Base-by-base conservation (phyloP, 176 grass and related monocot species). In the Chloris gayana region DNA sequence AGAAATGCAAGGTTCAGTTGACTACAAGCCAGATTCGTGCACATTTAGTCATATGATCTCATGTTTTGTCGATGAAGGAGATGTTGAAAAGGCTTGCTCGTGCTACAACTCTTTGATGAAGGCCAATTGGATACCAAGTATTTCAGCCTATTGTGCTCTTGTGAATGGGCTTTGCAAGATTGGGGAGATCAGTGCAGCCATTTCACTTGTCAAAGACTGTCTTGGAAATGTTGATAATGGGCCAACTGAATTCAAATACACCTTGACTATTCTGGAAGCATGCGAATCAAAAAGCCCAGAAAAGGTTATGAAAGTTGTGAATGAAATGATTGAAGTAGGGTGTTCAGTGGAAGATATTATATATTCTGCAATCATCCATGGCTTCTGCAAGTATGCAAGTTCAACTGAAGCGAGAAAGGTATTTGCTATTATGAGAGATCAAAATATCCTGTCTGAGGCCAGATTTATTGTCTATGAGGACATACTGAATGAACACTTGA, bases 191-290 rank as follows among this genome's bases (percentile, higher is more conserved):
- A 82, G 77, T 87, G 69, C 77, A 46, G 95, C 86, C 62, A 86
- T 93, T 79, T 80, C 85, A 65, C 88, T 98, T 74, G 86, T 93
- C 59, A 87, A 89, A 77, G 81, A 98, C 81, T 98, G 88, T 81
- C 83, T 98, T 61, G 88, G 92, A 77, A 95, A 84, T 93, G 75
- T 98, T 47, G 89, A 91, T 67, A 95, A 83, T 49, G 95, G 92
- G 9, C 95, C 95, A n/a, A 81, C 87, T 84, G 95, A 98, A 70
- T 98, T 98, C 71, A 98, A 98, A 76, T 94, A 98, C 72, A 72
- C 92, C 51, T 85, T 98, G 88, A 89, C 92, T 80, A 87, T 94
- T 71, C 49, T 94, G 68, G 85, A 94, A 80, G 81, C 69, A 38
- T 98, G 95, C 59, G 86, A 80, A 85, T 80, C 77, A 46, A 94